phyloP scores from a whole-genome alignment of 2,329 filamentous ascomycete genomes.

The Rhytidhysteron rufulum region DNA sequence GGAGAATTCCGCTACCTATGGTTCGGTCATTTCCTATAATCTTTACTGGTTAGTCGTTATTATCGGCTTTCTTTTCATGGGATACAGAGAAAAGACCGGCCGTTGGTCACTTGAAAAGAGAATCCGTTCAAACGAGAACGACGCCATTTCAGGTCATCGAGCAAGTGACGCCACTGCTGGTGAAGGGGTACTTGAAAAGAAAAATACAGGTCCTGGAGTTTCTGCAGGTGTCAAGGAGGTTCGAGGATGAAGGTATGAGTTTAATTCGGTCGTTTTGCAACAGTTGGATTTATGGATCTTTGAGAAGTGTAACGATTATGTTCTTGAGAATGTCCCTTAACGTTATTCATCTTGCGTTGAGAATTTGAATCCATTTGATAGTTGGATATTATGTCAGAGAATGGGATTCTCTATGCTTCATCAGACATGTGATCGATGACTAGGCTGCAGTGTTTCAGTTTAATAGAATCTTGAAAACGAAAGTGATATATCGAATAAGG shows the following conservation, averaged over 20 bases:
- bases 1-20: conserved; percentile 84
- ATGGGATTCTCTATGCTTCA: too few relatives aligned
- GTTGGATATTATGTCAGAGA: too few relatives aligned
- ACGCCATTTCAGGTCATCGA: background rate
- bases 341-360: too few relatives aligned
- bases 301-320: too few relatives aligned
- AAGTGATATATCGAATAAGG: too few relatives aligned
- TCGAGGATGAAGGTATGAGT: background rate
- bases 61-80: conserved; percentile 58
- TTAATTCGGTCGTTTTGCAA: too few relatives aligned
- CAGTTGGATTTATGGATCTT: too few relatives aligned
- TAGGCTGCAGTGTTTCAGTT: too few relatives aligned
- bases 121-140: conserved; percentile 8
- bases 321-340: too few relatives aligned
- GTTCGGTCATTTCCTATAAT: conserved; percentile 83
- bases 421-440: too few relatives aligned
- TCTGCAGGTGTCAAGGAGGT: background rate
- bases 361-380: too few relatives aligned
- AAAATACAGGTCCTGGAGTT: background rate
- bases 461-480: too few relatives aligned
- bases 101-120: conserved; percentile 44
- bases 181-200: background rate
- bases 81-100: conserved; percentile 61
- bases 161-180: background rate
- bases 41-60: conserved; percentile 79